These are phyloP conservation scores for Jackrogersella minutella DNA, from an alignment of 495 filamentous ascomycete genomes.

Conservation along the genomic window DNA sequence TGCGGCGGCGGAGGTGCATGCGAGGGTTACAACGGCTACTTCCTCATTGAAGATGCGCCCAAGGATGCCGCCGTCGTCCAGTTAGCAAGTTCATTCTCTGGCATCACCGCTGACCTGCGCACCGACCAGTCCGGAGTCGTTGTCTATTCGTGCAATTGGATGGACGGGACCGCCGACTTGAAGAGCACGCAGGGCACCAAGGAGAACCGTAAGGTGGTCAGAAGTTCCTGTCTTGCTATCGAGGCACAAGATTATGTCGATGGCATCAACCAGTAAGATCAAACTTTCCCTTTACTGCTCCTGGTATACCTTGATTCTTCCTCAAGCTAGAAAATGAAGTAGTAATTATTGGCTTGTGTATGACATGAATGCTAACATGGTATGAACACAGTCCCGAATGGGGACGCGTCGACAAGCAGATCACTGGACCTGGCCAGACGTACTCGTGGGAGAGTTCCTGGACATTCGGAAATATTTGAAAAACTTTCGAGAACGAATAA, in stretches of 20 bases:
- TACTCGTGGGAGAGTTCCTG: conserved; percentile 60
- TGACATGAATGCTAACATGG: conserved; percentile 28
- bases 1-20: conserved; percentile 72
- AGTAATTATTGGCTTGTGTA: neutral
- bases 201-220: conserved; percentile 53
- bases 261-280: conserved; percentile 76
- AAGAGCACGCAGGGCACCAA: conserved; percentile 71
- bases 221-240: conserved; percentile 68
- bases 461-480: conserved; percentile 54
- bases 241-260: conserved; percentile 77
- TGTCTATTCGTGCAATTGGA: conserved; percentile 75
- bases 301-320: neutral
- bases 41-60: conserved; percentile 69
- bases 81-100: conserved; percentile 65
- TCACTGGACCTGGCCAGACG: conserved; percentile 62
- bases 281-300: neutral
- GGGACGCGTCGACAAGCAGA: conserved; percentile 66
- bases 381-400: conserved; percentile 66
- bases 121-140: conserved; percentile 77
- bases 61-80: conserved; percentile 66
- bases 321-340: neutral
- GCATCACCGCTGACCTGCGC: conserved; percentile 74
- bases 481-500: no score
- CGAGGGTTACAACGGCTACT: conserved; percentile 83
- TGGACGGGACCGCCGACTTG: conserved; percentile 66